Conservation (phyloP, 1,284 basidiomycete species). For the Cerrena zonata region DNA sequence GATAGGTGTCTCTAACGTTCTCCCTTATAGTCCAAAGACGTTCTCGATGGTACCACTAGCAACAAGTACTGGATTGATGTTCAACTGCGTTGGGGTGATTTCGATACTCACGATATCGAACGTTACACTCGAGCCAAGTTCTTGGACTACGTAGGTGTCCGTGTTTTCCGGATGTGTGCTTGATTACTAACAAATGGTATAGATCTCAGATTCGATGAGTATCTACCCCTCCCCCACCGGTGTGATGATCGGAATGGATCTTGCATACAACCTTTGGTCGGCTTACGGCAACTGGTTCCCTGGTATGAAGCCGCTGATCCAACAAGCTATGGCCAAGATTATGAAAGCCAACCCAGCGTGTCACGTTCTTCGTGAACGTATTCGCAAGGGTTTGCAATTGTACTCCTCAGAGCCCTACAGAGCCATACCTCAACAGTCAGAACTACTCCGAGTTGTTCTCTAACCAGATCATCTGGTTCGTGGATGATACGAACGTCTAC, state of each 20-base stretch:
- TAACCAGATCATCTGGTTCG: conserved; percentile 99
- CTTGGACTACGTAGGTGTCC: conserved; percentile 75
- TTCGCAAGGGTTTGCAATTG: conserved; percentile 94
- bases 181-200: conserved; percentile 14
- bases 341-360: conserved; percentile 99
- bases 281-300: conserved; percentile 99
- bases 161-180: conserved; percentile 6
- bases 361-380: conserved; percentile 96
- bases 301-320: conserved; percentile 93
- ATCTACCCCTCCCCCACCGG: conserved; percentile 98
- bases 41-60: conserved; percentile 92
- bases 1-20: conserved; percentile 6
- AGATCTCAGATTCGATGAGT: conserved; percentile 91
- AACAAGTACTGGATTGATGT: conserved; percentile 99
- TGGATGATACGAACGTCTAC: conserved; percentile 99
- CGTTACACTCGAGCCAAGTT: conserved; percentile 97
- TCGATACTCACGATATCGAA: conserved; percentile 97
- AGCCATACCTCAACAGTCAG: conserved; percentile 96
- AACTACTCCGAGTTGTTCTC: conserved; percentile 97
- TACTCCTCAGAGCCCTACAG: conserved; percentile 99
- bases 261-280: conserved; percentile 98
- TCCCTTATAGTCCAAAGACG: conserved; percentile 73
- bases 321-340: conserved; percentile 99
- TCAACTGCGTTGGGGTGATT: conserved; percentile 97
- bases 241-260: conserved; percentile 96